Conservation (phyloP, 2,329 filamentous ascomycete genomes). For the Penicillium sp. region DNA sequence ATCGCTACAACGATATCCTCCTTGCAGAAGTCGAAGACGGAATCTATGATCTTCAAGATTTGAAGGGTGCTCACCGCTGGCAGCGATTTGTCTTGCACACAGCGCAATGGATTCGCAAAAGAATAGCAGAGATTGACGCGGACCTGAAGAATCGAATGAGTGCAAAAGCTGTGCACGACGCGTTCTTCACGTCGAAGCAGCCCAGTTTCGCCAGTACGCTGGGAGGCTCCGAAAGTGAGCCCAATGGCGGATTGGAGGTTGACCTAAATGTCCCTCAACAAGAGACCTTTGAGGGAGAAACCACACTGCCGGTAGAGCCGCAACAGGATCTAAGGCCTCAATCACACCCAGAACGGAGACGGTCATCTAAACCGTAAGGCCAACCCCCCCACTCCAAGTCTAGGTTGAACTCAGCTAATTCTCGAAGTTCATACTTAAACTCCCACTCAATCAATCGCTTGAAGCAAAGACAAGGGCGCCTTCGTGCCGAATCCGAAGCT, state of each 20-base stretch:
- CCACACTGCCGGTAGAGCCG: not conserved
- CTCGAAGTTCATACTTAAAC: conserved; percentile 23
- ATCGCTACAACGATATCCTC: conserved; percentile 46
- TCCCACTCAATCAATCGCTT: conserved; percentile 19
- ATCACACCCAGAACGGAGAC: conserved; percentile 19
- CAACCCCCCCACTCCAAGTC: not conserved
- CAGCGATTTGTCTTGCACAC: conserved; percentile 50
- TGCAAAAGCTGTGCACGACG: conserved; percentile 36
- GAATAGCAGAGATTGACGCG: conserved; percentile 51
- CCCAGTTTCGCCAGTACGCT: conserved; percentile 29
- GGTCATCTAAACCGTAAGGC: conserved; percentile 24
- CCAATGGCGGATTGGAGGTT: not conserved
- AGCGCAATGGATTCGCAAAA: conserved; percentile 53
- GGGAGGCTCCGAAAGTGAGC: conserved; percentile 3
- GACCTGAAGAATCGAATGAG: conserved; percentile 51
- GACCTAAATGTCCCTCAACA: not conserved
- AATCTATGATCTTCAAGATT: conserved; percentile 46
- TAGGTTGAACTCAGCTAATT: not conserved
- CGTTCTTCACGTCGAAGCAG: conserved; percentile 27
- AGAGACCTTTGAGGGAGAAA: not conserved
- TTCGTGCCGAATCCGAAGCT: not conserved
- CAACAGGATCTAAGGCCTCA: conserved; percentile 1
- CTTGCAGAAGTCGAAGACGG: conserved; percentile 42
- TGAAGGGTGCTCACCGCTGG: conserved; percentile 58
- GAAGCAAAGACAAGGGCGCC: conserved; percentile 18